Evolutionary conservation across 352 stramenopile genomes (phyloP), one percentile per base, ranked within the genome.

Genomic region (Pythium aquatile): DNA sequence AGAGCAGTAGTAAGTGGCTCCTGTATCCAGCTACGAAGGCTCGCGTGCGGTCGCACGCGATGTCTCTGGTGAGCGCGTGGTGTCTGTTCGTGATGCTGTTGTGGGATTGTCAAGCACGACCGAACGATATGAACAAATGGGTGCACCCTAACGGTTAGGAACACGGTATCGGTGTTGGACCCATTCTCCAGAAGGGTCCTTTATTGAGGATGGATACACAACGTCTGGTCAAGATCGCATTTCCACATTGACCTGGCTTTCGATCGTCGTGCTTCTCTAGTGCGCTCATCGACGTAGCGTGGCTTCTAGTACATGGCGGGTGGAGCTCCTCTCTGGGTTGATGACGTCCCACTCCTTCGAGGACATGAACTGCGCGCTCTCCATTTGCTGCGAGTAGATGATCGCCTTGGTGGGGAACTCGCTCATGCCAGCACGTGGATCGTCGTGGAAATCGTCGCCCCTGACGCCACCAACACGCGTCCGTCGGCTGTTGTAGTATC

Each of bases 301-400:
- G 56, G 66, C 59, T 37, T 87, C 75, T 66, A 89, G 79, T 7
- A 74, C 64, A 30, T 77, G 67, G 11, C 81, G 77, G 30, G 85
- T 90, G 55, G 33, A 65, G 65, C 81, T 90, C 16, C 75, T 79
- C 11, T 76, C 49, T 0, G 78, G 75, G 32, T 87, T 83, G 69
- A 90, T 90, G 10, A 90, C 56, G 28, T 83, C 72, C 81, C 81
- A 90, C 64, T 90, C 81, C 49, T 90, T 90, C 16, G 75, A 65
- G 29, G 67, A 84, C 81, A 90, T 88, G 63, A 83, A 85, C 28
- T 69, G 70, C 14, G 63, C 65, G 9, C 69, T 66, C 44, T 84
- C 64, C 3, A 65, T 75, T 32, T 83, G 70, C 42, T 73, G 75
- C 1, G 75, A 78, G 58, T 90, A 88, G 58, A 90, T 73, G 35